Base-by-base conservation (phyloP, 2,329 filamentous ascomycete species). In the Zopfia rhizophila region DNA sequence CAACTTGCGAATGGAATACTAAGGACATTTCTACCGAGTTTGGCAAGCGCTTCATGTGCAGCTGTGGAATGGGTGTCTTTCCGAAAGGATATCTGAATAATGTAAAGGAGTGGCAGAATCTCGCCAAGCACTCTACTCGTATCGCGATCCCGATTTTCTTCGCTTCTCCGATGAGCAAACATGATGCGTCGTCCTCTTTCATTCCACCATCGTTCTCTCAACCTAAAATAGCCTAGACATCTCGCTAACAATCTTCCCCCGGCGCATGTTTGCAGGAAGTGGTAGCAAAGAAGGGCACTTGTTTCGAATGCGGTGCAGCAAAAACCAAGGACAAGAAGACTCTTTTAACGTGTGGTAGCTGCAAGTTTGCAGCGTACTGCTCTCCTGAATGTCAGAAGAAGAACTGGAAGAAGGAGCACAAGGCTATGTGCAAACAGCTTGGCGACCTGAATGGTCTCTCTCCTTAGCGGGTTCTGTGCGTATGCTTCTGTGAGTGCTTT, bases 321-420 rank as follows among this genome's bases (percentile, higher is more conserved):
- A 45, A 51, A 17, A 41, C 33, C 8, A 46, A 48, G 16, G 46
- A 33, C 31, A 64, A 52, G 0, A 53, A 60, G 19, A 58, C 59
- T 1, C 53, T 83, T 42, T 72, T 76, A 59, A 76, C 64, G 49
- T 84, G 81, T 48, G 47, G 52, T 38, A 55, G 74, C 6, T 84
- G 82, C 45, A 59, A 66, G 51, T 61, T 60, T 36, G 76, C 63
- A 10, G 72, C 61, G 49, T 85, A 84, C 41, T 85, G 82, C 61
- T 79, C 76, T 3, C 46, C 44, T 0, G 74, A 77, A 36, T 85
- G 82, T 41, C 82, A 84, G 72, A 76, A 73, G 61, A 72, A 66
- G 52, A 77, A 83, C 45, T 84, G 81, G 81, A 78, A 74, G 56
- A 76, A 69, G 57, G 35, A 22, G 22, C 81, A 85, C 58, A 70